Percentiles rank a stretch among this genome's conserved stretches.
Evolutionary conservation across 805 yeast genomes (phyloP).

Genomic region (Blastobotrys chiropterorum): DNA sequence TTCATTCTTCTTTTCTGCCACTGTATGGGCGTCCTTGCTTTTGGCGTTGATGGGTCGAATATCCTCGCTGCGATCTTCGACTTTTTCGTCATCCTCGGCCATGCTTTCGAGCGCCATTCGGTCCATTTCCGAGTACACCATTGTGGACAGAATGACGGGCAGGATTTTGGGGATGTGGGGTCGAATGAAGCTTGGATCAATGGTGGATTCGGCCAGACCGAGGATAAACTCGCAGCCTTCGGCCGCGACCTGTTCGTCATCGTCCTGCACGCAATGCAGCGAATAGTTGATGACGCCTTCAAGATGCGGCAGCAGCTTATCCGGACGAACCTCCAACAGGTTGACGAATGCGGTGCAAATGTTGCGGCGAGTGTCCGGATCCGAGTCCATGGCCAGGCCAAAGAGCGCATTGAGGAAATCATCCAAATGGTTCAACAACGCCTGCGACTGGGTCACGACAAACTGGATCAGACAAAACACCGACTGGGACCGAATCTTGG

Average conservation of each 20-base stretch:
- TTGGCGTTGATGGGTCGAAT: slow-evolving; percentile 76
- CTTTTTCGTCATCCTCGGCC: slow-evolving; percentile 71
- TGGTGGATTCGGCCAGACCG: slow-evolving; percentile 57
- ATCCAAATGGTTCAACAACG: slow-evolving; percentile 59
- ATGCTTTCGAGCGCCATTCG: slow-evolving; percentile 54
- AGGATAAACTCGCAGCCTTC: slow-evolving; percentile 92
- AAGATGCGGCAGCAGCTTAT: slow-evolving; percentile 70
- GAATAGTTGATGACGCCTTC: slow-evolving; percentile 83
- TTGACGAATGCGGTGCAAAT: slow-evolving; percentile 71
- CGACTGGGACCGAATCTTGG: slow-evolving; percentile 53
- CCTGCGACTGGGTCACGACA: slow-evolving; percentile 61
- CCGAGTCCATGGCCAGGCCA: slow-evolving; percentile 55
- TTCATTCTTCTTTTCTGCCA: slow-evolving; percentile 14
- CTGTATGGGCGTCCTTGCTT: slow-evolving; percentile 40
- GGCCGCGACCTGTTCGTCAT: slow-evolving; percentile 69
- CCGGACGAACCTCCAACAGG: slow-evolving; percentile 72
- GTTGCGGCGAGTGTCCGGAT: slow-evolving; percentile 58
- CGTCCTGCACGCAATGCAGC: slow-evolving; percentile 64
- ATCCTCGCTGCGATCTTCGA: slow-evolving; percentile 82
- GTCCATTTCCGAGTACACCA: slow-evolving; percentile 86
- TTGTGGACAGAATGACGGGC: slow-evolving; percentile 71
- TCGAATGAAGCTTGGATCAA: slow-evolving; percentile 47
- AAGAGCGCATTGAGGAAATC: slow-evolving; percentile 60
- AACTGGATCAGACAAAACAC: slow-evolving; percentile 73
- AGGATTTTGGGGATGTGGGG: slow-evolving; percentile 57